phyloP scores from a whole-genome alignment of 805 yeast species.

The Spathaspora boniae region DNA sequence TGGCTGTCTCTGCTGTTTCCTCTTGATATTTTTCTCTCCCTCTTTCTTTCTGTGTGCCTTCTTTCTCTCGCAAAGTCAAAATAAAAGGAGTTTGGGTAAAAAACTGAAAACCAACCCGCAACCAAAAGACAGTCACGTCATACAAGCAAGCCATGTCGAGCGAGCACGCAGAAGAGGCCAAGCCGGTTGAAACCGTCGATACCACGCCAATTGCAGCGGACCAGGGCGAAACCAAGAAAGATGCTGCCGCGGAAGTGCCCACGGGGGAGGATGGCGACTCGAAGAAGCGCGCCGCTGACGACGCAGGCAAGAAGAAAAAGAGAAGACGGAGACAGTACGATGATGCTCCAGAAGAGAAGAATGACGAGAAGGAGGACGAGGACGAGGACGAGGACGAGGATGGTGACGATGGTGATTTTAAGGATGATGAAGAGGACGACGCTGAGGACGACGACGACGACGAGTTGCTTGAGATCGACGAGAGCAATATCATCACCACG shows the following conservation, averaged over 20 bases:
- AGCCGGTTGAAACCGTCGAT: conserved; percentile 8
- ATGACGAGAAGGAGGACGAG: conserved; percentile 46
- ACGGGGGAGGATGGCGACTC: conserved; percentile 9
- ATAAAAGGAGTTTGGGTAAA: no score
- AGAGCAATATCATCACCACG: conserved; percentile 74
- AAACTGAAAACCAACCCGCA: no score
- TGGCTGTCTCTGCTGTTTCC: neutral
- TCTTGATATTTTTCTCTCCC: neutral
- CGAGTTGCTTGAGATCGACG: conserved; percentile 74
- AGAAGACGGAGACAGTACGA: conserved; percentile 58
- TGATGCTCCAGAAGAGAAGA: conserved; percentile 47
- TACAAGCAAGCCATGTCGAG: no score
- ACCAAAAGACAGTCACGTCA: no score
- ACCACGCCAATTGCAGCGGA: conserved; percentile 8
- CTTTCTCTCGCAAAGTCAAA: no score
- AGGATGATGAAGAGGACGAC: conserved; percentile 49
- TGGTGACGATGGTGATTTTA: conserved; percentile 44
- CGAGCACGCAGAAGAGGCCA: conserved; percentile 5
- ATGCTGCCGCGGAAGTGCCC: conserved; percentile 13
- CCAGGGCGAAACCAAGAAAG: conserved; percentile 12
- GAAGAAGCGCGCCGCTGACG: conserved; percentile 10
- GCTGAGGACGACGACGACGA: conserved; percentile 74
- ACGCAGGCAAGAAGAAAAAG: conserved; percentile 41
- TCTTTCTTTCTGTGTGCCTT: neutral
- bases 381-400: conserved; percentile 43